A percentile compares a stretch with the other conserved stretches of the same genome.
Evolutionary conservation across 2,329 filamentous ascomycete genomes (phyloP).

Genomic region (Colletotrichum shisoi): DNA sequence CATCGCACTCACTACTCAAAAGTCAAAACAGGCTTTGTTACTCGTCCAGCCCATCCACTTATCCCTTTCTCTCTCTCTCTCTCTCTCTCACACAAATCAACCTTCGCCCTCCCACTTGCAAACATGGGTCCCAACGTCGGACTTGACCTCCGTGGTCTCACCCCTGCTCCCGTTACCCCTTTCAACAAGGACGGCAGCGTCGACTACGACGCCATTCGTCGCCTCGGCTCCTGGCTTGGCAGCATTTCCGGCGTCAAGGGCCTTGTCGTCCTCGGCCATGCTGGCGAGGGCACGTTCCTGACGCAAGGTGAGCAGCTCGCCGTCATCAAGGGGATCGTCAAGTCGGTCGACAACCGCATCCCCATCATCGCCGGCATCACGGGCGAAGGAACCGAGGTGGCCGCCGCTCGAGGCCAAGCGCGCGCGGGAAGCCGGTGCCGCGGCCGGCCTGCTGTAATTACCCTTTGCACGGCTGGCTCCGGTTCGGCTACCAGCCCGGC

Average conservation of each 20-base stretch:
- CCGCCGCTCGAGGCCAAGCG: conserved; percentile 61
- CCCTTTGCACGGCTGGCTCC: conserved; percentile 62
- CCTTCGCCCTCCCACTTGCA: background rate
- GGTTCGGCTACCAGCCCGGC: conserved; percentile 63
- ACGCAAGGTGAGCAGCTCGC: conserved; percentile 58
- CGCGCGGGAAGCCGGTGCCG: conserved; percentile 59
- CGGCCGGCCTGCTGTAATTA: conserved; percentile 61
- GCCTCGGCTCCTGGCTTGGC: conserved; percentile 62
- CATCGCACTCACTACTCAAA: background rate
- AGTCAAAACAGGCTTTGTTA: no score
- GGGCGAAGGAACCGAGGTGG: conserved; percentile 61
- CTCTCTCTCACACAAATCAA: background rate
- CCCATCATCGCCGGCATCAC: conserved; percentile 64
- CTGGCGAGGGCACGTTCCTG: conserved; percentile 63
- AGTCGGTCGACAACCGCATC: conserved; percentile 59
- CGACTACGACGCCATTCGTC: conserved; percentile 61
- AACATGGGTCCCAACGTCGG: conserved; percentile 42
- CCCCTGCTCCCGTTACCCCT: conserved; percentile 60
- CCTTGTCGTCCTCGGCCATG: conserved; percentile 62
- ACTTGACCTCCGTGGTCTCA: conserved; percentile 59
- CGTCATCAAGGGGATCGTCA: conserved; percentile 62
- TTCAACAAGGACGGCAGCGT: conserved; percentile 58
- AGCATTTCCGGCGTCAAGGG: conserved; percentile 61
- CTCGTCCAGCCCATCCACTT: no score
- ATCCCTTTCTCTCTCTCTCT: no score